Base-by-base conservation (phyloP, 768 basidiomycete genomes). In the Phaffia tasmanica region DNA sequence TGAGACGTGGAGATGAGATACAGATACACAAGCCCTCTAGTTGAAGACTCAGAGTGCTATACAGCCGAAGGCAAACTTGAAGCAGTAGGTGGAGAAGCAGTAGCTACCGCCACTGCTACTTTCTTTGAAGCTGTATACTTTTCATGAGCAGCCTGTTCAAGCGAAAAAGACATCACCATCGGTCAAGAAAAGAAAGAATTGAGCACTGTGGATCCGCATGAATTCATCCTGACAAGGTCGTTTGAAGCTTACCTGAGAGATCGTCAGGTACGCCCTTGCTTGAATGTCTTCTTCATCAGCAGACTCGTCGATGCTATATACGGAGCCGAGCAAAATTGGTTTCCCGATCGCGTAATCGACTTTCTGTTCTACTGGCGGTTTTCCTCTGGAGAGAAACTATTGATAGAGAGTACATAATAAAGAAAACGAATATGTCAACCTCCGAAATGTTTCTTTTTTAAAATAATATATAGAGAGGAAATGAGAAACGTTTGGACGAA, bases 251-350 rank as follows among this genome's bases (percentile, higher is more conserved):
- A 75, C 75, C 70, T 77, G 76, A 14, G 76, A 76, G 21, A 77
- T 75, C 15, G 77, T 77, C 48, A 77, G 54, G 64, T 76, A 77
- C 0, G 76, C 75, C 50, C 72, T 69, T 23, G 56, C 69, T 21
- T 71, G 69, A 63, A 67, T 47, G 46, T 71, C 57, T 21, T 67
- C 65, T 3, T 70, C 65, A 30, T 73, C 70, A 5, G 35, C 35
- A 42, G 35, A 42, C 35, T 42, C 35, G 35, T 42, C 35, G 35
- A 42, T 11, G 35, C 11, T 42, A 11, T 42, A 42, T 42, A 11
- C 11, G 4, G 35, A 42, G 11, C 35, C 35, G 35, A 42, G 35
- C 11, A 42, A 11, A 42, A 42, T 42, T 42, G 35, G 35, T 11
- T 42, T 42, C 35, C 35, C 35, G 4, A 42, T 42, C 11, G 35